phyloP scores from a whole-genome alignment of 495 filamentous ascomycete species.

The Neurospora tetrasperma region DNA sequence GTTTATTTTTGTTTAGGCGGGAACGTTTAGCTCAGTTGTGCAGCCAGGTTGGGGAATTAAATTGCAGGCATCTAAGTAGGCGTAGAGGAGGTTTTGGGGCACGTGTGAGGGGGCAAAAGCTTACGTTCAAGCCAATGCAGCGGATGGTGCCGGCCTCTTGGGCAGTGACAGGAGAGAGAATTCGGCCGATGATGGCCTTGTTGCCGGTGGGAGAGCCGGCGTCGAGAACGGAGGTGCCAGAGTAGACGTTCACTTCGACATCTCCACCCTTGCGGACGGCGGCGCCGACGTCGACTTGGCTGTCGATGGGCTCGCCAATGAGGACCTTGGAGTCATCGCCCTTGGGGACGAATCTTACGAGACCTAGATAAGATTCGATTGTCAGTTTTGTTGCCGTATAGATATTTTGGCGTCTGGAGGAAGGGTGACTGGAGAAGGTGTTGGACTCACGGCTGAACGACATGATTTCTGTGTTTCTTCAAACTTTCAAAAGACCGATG shows the following conservation, averaged over 20 bases:
- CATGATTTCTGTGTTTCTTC: background rate
- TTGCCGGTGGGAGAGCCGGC: constrained; percentile 38
- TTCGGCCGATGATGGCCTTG: constrained; percentile 38
- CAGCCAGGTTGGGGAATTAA: too few relatives aligned
- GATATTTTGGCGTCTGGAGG: too few relatives aligned
- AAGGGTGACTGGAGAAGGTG: background rate
- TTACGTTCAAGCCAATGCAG: constrained; percentile 39
- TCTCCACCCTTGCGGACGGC: constrained; percentile 45
- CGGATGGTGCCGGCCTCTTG: constrained; percentile 35
- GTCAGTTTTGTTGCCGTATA: too few relatives aligned
- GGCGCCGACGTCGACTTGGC: constrained; percentile 42
- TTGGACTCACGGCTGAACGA: background rate
- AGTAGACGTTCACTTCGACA: constrained; percentile 44
- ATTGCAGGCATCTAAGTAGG: background rate
- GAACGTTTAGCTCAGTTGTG: background rate
- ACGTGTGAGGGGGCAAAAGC: background rate
- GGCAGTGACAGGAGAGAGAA: constrained; percentile 46
- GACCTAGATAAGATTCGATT: constrained; percentile 26
- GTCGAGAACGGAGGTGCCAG: constrained; percentile 43
- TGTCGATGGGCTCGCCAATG: constrained; percentile 47
- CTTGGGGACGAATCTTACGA: constrained; percentile 51
- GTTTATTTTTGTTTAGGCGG: constrained; percentile 13
- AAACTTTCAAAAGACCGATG: background rate
- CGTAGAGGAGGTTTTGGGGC: background rate
- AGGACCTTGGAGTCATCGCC: constrained; percentile 39